Evolutionary conservation across 192 early-diverging fungal species (phyloP).

Genomic region (Backusella sp.): DNA sequence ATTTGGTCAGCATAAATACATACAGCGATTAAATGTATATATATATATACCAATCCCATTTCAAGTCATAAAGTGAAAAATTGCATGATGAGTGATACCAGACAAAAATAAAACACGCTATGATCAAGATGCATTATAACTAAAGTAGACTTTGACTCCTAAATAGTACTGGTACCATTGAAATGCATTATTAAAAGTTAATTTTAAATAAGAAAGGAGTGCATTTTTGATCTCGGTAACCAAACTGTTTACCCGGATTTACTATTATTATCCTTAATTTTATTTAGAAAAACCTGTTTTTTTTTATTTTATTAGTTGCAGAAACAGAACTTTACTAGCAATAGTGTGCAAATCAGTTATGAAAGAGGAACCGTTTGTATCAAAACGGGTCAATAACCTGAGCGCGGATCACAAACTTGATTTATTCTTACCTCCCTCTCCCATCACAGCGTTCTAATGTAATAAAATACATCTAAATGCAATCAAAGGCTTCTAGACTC

Average conservation of each 20-base stretch:
- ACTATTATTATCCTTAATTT: no score
- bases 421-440: no score
- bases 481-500: no score
- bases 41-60: not conserved
- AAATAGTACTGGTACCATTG: not conserved
- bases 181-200: not conserved
- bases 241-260: not conserved
- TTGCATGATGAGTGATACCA: not conserved
- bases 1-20: not conserved
- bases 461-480: no score
- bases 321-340: no score
- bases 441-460: no score
- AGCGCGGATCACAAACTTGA: no score
- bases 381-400: no score
- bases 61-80: not conserved
- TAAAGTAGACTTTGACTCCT: not conserved
- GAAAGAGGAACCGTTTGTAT: no score
- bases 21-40: no score
- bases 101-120: not conserved
- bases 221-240: not conserved
- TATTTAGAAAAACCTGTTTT: not conserved
- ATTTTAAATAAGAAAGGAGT: not conserved
- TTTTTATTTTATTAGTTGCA: no score
- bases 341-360: no score
- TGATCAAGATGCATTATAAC: not conserved